Conservation (phyloP, 2,329 filamentous ascomycete species). For the Myrmaecium sp. region DNA sequence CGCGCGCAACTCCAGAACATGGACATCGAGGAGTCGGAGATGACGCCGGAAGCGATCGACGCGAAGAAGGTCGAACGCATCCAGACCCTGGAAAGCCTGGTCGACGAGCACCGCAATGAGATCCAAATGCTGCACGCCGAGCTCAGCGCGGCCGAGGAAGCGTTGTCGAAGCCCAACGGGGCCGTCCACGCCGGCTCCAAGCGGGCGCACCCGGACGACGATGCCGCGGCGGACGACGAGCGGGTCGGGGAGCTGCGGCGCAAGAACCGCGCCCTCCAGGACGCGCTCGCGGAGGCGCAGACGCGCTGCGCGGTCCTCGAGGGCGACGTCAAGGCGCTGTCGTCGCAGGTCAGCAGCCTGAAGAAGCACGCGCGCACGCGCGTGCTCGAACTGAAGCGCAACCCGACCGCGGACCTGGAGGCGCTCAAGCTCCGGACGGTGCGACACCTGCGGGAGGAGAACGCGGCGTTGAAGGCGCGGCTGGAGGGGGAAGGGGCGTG, state of each 20-base stretch:
- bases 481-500: conserved; percentile 34
- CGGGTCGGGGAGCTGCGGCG: conserved; percentile 69
- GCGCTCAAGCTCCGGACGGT: conserved; percentile 72
- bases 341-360: conserved; percentile 53
- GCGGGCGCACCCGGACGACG: conserved; percentile 41
- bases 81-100: conserved; percentile 64
- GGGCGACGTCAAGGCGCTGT: conserved; percentile 55
- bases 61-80: conserved; percentile 58
- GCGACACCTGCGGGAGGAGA: conserved; percentile 62
- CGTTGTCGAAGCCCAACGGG: conserved; percentile 21
- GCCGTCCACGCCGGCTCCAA: conserved; percentile 37
- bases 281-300: conserved; percentile 53
- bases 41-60: conserved; percentile 67
- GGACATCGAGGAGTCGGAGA: conserved; percentile 73
- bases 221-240: conserved; percentile 41
- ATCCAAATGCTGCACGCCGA: conserved; percentile 58
- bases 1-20: conserved; percentile 78
- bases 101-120: conserved; percentile 75
- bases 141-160: conserved; percentile 45
- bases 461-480: conserved; percentile 62
- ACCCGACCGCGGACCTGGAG: conserved; percentile 76
- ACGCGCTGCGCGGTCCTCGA: conserved; percentile 54
- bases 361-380: conserved; percentile 59
- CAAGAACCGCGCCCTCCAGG: conserved; percentile 74
- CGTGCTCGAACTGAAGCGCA: conserved; percentile 72